Base-by-base conservation (phyloP, 768 basidiomycete genomes). In the Russula griseocarnosa region DNA sequence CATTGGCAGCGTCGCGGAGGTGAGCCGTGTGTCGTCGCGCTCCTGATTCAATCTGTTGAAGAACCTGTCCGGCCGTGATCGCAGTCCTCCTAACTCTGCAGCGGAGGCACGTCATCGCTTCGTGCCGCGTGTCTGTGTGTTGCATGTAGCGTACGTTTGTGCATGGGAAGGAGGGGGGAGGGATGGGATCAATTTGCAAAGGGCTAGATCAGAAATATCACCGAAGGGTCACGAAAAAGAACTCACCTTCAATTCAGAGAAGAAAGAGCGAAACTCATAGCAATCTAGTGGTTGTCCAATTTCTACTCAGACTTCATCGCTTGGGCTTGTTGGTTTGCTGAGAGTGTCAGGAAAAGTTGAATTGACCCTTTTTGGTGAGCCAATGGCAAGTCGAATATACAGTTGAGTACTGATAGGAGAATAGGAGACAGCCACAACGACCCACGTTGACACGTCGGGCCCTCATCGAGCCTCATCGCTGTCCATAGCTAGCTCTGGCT, bases 201-300 rank as follows among this genome's bases (percentile, higher is more conserved):
- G 40, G 14, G 16, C 40, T 5, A 42, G 40, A 18, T 16, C 20
- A 7, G 3, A 50, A 26, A 14, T n/a, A 28, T 18, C 16, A 51
- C 36, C 28, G 28, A 28, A 28, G 2, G 18, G n/a, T n/a, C 1
- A 28, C 30, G 8, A 8, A 3, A 16, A 24, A 20, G 28, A 9
- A 20, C 55, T 14, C 38, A 66, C 67, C 67, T 68, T 66, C 26
- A 68, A 53, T 55, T 68, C 67, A 16, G 62, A 34, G 24, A 68
- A 53, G 55, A 59, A 68, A 22, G 34, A 6, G 22, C 67, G 67
- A 40, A 68, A 66, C n/a, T 50, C 32, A 38, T 56, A 57, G 58
- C 66, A 68, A 38, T 67, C 65, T 0, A 26, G 46, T 36, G 14
- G 30, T 18, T 16, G 55, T 38, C 55, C 40, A 24, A 47, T 50